Conservation (phyloP, 2,329 filamentous ascomycete genomes). For the Xylariaceae sp. region DNA sequence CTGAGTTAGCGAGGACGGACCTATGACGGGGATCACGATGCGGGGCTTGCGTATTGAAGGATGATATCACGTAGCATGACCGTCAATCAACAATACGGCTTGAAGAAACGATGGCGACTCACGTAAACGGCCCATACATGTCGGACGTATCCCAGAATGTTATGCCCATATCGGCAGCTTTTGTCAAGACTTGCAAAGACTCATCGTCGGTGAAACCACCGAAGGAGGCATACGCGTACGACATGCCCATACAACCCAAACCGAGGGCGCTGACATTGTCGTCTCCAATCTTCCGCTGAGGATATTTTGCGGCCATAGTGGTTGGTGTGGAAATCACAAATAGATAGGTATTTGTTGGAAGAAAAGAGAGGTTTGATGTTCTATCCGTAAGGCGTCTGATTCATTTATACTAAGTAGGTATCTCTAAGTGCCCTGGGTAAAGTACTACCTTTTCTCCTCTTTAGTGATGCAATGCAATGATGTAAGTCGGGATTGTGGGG, state of each 20-base stretch:
- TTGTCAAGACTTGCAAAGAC: conserved; percentile 23
- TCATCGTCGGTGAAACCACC: conserved; percentile 27
- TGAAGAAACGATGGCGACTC: conserved; percentile 2
- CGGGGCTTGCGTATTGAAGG: too few relatives aligned
- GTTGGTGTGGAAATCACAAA: too few relatives aligned
- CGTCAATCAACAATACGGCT: neutral
- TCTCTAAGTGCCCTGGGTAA: too few relatives aligned
- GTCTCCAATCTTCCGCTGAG: conserved; percentile 38
- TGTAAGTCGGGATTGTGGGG: too few relatives aligned
- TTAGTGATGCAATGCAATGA: too few relatives aligned
- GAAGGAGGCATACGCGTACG: conserved; percentile 30
- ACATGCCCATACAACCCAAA: conserved; percentile 45
- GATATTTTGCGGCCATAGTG: conserved; percentile 30
- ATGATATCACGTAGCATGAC: too few relatives aligned
- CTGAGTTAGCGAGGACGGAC: neutral
- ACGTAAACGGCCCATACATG: conserved; percentile 35
- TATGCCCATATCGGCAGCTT: conserved; percentile 24
- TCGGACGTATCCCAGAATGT: conserved; percentile 32
- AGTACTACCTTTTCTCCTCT: too few relatives aligned
- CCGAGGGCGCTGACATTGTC: conserved; percentile 41
- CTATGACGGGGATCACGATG: neutral
- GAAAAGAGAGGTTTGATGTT: too few relatives aligned
- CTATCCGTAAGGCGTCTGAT: too few relatives aligned
- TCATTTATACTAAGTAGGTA: too few relatives aligned
- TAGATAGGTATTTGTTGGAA: too few relatives aligned